Conservation (phyloP, 768 basidiomycete genomes). For the Tylopilus sp. region DNA sequence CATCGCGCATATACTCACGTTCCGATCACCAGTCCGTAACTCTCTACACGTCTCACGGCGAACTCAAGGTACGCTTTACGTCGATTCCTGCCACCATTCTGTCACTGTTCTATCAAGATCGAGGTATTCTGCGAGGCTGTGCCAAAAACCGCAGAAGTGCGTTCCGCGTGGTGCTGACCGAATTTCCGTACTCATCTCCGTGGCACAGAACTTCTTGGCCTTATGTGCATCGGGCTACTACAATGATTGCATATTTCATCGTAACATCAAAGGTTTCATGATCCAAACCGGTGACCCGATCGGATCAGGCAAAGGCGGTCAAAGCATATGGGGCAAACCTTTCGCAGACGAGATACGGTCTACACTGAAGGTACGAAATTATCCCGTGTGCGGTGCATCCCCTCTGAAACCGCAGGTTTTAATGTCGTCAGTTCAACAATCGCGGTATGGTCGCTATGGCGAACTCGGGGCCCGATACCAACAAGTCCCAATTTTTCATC, state of each 20-base stretch:
- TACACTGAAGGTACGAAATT: conserved; percentile 74
- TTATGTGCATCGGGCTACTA: conserved; percentile 89
- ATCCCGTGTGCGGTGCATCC: neutral
- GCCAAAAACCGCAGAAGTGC: conserved; percentile 92
- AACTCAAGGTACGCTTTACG: conserved; percentile 72
- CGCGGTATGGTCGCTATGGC: conserved; percentile 98
- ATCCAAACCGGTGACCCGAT: conserved; percentile 88
- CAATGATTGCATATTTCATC: conserved; percentile 82
- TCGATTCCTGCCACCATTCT: neutral
- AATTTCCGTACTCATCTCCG: neutral
- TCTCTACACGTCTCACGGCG: conserved; percentile 89
- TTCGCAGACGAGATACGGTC: conserved; percentile 92
- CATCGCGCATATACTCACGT: conserved; percentile 19
- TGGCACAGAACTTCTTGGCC: conserved; percentile 85
- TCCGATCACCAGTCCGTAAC: conserved; percentile 73
- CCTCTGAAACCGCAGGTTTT: neutral
- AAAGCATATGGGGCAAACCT: conserved; percentile 92
- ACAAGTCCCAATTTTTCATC: conserved; percentile 90
- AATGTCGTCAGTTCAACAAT: conserved; percentile 75
- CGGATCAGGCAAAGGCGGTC: conserved; percentile 92
- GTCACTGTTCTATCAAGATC: conserved; percentile 48
- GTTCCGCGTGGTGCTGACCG: neutral
- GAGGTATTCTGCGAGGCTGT: conserved; percentile 98
- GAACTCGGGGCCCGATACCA: conserved; percentile 90
- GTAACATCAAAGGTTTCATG: conserved; percentile 97